A percentile compares a stretch with the other conserved stretches of the same genome.
These are phyloP conservation scores for Colletotrichum limetticola DNA, from an alignment of 2,329 filamentous ascomycete species.

Conservation along the genomic window DNA sequence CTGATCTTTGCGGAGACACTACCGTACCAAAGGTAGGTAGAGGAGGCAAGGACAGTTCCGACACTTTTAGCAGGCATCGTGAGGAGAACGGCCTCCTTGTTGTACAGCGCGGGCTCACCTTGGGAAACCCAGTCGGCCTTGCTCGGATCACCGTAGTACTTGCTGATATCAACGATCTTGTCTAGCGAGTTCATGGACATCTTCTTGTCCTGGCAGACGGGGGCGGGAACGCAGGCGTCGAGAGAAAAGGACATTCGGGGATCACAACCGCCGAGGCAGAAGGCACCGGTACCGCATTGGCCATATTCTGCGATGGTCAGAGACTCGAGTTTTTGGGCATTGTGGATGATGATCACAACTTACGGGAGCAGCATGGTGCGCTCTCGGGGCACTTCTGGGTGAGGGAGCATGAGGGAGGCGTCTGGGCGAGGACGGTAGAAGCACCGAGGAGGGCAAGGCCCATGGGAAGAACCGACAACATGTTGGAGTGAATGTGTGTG, in stretches of 20 bases:
- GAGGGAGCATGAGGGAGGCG: conserved; percentile 55
- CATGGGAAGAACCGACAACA: conserved; percentile 42
- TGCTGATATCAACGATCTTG: conserved; percentile 74
- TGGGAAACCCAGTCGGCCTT: conserved; percentile 90
- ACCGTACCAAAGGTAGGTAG: conserved; percentile 96
- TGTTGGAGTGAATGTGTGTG: conserved; percentile 6
- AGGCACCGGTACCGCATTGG: conserved; percentile 91
- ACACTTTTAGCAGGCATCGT: conserved; percentile 90
- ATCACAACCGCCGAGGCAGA: conserved; percentile 96
- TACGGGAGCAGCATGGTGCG: conserved; percentile 84
- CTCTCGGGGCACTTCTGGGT: conserved; percentile 74
- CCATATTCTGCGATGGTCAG: conserved; percentile 76
- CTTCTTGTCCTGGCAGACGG: conserved; percentile 79
- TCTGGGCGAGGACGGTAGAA: conserved; percentile 48
- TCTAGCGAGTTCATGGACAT: conserved; percentile 81
- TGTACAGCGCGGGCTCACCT: conserved; percentile 76
- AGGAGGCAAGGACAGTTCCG: conserved; percentile 86
- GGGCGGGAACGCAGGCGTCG: conserved; percentile 85
- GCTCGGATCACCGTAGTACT: conserved; percentile 87
- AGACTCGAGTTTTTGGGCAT: neutral
- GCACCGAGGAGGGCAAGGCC: conserved; percentile 53
- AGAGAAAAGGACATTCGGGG: conserved; percentile 84
- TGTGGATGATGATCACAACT: conserved; percentile 48
- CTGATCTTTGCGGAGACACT: conserved; percentile 88
- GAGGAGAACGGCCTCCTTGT: conserved; percentile 76